These are phyloP conservation scores for Fonsecaea pugnacius DNA, from an alignment of 2,329 filamentous ascomycete genomes.

Conservation along the genomic window DNA sequence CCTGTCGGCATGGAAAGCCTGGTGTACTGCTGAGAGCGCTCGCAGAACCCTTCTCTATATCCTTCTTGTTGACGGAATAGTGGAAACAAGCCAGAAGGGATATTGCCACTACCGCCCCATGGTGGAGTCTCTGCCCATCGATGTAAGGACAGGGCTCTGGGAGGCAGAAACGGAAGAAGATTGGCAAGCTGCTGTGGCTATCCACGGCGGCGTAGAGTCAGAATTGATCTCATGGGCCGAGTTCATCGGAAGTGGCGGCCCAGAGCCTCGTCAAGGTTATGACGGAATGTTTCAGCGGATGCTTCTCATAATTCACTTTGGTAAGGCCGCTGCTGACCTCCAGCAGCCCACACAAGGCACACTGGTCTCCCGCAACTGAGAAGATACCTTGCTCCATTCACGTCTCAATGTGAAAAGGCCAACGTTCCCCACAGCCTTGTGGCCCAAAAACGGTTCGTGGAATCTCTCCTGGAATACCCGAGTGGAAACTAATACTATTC, in stretches of 20 bases:
- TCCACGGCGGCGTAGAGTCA: slow-evolving; percentile 25
- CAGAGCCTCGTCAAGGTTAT: slow-evolving; percentile 24
- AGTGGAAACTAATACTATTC: slow-evolving; percentile 9
- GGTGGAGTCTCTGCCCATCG: slow-evolving; percentile 34
- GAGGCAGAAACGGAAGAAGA: slow-evolving; percentile 32
- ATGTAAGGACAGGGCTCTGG: slow-evolving; percentile 34
- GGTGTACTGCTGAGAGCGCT: slow-evolving; percentile 31
- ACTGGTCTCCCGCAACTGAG: not conserved
- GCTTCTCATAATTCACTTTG: slow-evolving; percentile 30
- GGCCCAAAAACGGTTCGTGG: not conserved
- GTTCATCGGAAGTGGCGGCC: slow-evolving; percentile 28
- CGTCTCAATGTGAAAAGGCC: not conserved
- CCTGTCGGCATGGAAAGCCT: slow-evolving; percentile 33
- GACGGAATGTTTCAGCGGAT: slow-evolving; percentile 33
- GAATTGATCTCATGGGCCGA: slow-evolving; percentile 34
- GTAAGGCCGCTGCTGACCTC: slow-evolving; percentile 22
- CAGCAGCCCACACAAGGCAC: not conserved
- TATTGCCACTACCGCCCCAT: slow-evolving; percentile 32
- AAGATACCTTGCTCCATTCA: not conserved
- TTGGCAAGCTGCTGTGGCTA: slow-evolving; percentile 25
- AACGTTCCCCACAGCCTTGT: not conserved
- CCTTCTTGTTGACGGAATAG: slow-evolving; percentile 25
- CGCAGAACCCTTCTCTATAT: slow-evolving; percentile 31
- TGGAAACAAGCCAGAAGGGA: slow-evolving; percentile 26
- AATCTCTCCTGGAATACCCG: not conserved